A percentile compares a stretch with the other conserved stretches of the same genome.
Conservation (phyloP, 2,329 filamentous ascomycete species). For the Clarireedia homoeocarpa region DNA sequence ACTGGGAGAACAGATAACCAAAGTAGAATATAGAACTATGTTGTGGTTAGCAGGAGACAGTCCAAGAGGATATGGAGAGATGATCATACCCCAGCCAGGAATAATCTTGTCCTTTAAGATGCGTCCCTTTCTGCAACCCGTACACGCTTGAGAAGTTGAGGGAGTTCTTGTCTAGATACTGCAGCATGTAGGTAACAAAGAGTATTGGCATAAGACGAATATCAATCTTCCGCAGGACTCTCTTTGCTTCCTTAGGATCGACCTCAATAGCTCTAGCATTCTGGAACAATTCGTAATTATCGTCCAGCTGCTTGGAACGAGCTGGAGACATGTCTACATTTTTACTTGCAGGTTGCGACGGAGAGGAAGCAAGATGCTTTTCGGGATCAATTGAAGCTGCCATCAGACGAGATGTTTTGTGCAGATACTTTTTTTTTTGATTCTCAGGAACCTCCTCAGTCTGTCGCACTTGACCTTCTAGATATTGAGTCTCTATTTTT, state of each 20-base stretch:
- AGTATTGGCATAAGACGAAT: constrained; percentile 45
- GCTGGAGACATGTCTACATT: constrained; percentile 10
- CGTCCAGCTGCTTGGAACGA: constrained; percentile 27
- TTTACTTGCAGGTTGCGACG: neutral
- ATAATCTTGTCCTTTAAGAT: constrained; percentile 42
- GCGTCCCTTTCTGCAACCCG: constrained; percentile 38
- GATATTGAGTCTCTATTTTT: neutral
- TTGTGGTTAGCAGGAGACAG: neutral
- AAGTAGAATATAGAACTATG: constrained; percentile 44
- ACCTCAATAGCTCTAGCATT: constrained; percentile 22
- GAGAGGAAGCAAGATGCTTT: constrained; percentile 9
- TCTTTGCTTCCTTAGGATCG: constrained; percentile 25
- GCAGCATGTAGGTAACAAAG: constrained; percentile 50
- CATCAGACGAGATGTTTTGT: neutral
- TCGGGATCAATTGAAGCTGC: constrained; percentile 13
- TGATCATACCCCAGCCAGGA: constrained; percentile 37
- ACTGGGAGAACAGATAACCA: constrained; percentile 39
- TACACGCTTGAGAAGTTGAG: constrained; percentile 45
- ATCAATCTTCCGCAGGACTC: constrained; percentile 49
- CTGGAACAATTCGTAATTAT: constrained; percentile 33
- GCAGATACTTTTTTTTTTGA: neutral
- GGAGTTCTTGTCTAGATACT: constrained; percentile 54
- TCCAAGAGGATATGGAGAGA: neutral
- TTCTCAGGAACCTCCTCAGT: neutral
- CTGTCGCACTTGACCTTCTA: no score